These are phyloP conservation scores for Fusarium sp. DNA, from an alignment of 2,329 filamentous ascomycete genomes.

Conservation along the genomic window DNA sequence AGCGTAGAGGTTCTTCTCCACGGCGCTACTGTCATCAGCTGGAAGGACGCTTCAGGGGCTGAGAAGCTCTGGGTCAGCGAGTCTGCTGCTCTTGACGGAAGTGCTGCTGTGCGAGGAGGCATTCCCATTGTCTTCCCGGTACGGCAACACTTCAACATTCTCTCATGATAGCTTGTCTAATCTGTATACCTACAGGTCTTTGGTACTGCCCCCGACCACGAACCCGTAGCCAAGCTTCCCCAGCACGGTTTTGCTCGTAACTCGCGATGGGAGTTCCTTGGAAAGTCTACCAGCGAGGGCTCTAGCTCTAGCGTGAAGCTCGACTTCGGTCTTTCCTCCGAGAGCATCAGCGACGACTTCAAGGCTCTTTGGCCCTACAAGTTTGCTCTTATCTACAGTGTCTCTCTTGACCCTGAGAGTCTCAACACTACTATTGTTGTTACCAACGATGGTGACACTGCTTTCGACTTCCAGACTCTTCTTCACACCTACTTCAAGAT, in stretches of 20 bases:
- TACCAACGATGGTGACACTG: constrained; percentile 81
- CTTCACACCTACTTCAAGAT: constrained; percentile 90
- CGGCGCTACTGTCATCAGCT: constrained; percentile 91
- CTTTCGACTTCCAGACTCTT: constrained; percentile 91
- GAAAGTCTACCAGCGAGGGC: constrained; percentile 71
- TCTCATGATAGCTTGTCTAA: background rate
- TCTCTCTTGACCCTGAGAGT: constrained; percentile 78
- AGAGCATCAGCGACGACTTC: constrained; percentile 72
- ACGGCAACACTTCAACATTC: constrained; percentile 48
- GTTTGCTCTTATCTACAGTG: constrained; percentile 92
- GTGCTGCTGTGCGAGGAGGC: constrained; percentile 88
- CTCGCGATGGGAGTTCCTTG: constrained; percentile 91
- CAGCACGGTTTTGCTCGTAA: constrained; percentile 96
- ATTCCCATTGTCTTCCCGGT: constrained; percentile 95
- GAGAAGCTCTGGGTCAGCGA: constrained; percentile 91
- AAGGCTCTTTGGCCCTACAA: constrained; percentile 82
- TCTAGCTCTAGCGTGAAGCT: constrained; percentile 80
- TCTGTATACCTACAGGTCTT: constrained; percentile 69
- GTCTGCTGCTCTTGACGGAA: constrained; percentile 81
- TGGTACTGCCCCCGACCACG: constrained; percentile 78
- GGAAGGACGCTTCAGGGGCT: constrained; percentile 80
- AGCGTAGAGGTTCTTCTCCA: constrained; percentile 86
- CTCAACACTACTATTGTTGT: constrained; percentile 85
- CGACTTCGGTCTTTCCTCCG: constrained; percentile 87
- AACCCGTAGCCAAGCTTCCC: constrained; percentile 79